These are phyloP conservation scores for Mortierella claussenii DNA, from an alignment of 192 early-diverging fungal species.

Conservation along the genomic window DNA sequence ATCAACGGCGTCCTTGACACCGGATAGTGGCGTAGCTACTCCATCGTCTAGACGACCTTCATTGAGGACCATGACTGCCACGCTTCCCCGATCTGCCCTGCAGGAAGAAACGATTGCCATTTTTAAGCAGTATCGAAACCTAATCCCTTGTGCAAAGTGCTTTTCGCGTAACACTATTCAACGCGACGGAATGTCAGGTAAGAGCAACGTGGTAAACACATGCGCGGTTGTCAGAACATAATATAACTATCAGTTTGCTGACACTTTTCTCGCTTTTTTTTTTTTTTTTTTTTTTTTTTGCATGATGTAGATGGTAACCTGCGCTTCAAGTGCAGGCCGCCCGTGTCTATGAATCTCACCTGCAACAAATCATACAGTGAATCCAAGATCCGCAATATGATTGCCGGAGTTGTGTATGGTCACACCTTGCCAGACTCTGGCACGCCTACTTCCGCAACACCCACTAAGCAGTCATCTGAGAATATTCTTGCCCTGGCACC, in stretches of 20 bases:
- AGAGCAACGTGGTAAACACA: no score
- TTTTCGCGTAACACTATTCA: constrained; percentile 42
- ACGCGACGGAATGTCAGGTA: constrained; percentile 49
- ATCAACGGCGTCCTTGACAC: constrained; percentile 11
- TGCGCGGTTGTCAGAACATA: no score
- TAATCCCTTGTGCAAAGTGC: constrained; percentile 43
- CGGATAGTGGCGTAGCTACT: constrained; percentile 19
- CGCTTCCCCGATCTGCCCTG: constrained; percentile 27
- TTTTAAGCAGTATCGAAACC: constrained; percentile 33
- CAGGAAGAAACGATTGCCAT: constrained; percentile 41
- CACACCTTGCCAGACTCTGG: constrained; percentile 20
- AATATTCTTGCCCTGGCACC: constrained; percentile 35
- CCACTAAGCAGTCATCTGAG: constrained; percentile 12
- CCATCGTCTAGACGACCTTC: constrained; percentile 24
- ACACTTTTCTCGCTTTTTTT: neutral
- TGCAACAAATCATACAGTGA: constrained; percentile 44
- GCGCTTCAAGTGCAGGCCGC: constrained; percentile 42
- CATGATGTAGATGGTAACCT: constrained; percentile 26
- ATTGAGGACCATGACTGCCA: constrained; percentile 23
- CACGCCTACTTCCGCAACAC: constrained; percentile 11
- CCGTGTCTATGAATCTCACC: constrained; percentile 39
- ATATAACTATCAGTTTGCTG: no score
- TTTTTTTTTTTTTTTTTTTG: neutral
- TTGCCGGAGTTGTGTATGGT: constrained; percentile 36
- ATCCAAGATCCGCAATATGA: constrained; percentile 47